phyloP scores from a whole-genome alignment of 495 filamentous ascomycete genomes.

The Articulospora tetracladia region DNA sequence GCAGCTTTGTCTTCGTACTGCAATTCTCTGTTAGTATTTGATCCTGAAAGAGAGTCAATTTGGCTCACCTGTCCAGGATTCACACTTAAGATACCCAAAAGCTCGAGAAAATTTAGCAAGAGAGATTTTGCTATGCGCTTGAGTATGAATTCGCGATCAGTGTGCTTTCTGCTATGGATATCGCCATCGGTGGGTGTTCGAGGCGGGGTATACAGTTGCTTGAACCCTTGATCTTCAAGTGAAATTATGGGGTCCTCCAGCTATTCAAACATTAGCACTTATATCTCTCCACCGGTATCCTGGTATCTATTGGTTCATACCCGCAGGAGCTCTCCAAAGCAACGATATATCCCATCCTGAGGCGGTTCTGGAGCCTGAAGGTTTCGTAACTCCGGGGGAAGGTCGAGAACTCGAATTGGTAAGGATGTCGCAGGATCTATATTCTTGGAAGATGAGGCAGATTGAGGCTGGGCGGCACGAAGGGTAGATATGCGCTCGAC shows the following conservation, averaged over 20 bases:
- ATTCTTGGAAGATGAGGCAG: conserved; percentile 19
- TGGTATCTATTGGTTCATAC: neutral
- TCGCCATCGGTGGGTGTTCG: conserved; percentile 32
- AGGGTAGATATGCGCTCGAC: conserved; percentile 55
- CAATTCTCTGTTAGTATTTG: conserved; percentile 5
- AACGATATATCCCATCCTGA: conserved; percentile 61
- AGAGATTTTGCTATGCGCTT: conserved; percentile 75
- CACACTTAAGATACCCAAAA: conserved; percentile 62
- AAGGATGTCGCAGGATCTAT: conserved; percentile 14
- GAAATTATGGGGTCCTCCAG: conserved; percentile 61
- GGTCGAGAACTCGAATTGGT: conserved; percentile 38
- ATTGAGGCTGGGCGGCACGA: conserved; percentile 16
- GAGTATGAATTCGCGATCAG: conserved; percentile 72
- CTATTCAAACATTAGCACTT: conserved; percentile 19
- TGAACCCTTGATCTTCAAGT: conserved; percentile 64
- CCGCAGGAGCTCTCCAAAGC: conserved; percentile 57
- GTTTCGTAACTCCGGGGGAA: conserved; percentile 71
- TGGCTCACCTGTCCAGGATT: conserved; percentile 51
- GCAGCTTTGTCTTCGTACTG: conserved; percentile 58
- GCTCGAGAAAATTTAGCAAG: conserved; percentile 79
- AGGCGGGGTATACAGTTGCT: conserved; percentile 56
- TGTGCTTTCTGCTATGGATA: conserved; percentile 33
- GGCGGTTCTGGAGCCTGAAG: conserved; percentile 80
- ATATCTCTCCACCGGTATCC: conserved; percentile 7
- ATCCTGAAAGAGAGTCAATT: neutral